Base-by-base conservation (phyloP, 2,329 filamentous ascomycete genomes). In the Aspergillus fijiensis region DNA sequence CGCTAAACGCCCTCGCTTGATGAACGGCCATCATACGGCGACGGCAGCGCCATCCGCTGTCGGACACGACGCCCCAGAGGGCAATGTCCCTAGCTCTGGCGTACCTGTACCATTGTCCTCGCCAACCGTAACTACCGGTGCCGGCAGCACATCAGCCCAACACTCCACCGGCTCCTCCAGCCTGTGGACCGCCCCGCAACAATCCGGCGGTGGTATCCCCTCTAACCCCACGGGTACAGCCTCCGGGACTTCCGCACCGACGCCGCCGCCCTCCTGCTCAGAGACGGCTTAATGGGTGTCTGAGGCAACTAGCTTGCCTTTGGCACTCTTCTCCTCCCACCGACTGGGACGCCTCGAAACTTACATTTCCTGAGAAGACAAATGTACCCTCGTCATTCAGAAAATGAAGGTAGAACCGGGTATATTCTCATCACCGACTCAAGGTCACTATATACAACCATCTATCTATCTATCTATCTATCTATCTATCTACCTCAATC, bases 1-100 rank as follows among this genome's bases (percentile, higher is more conserved):
- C 16, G 65, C 67, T 12, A 77, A 77, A 59, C 72, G 74, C 16
- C 73, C 69, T 16, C 73, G 74, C 5, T 64, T 76, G 29, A 76
- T 75, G 71, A 77, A 77, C 48, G 66, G 66, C 1, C 60, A 66
- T n/a, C 61, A 64, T 52, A 21, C 59, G 14, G 25, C 48, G 2
- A 53, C 19, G 12, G 21, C 19, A 14, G 53, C 55, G 10, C 42
- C 59, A 54, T 49, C 56, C 9, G 29, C 56, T 6, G 49, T 29
- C 45, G 48, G 39, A 16, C 35, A 59, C 3, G 49, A 57, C 19
- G 35, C 39, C 29, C 21, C 53, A n/a, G 58, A 62, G 39, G 55
- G 39, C 16, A 16, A 45, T 4, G 51, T 47, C 9, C 9, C 60
- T 10, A 51, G 51, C 10, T 60, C 58, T 31, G 19, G 47, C 14